Evolutionary conservation across 2,329 filamentous ascomycete genomes (phyloP).

Genomic region (Ophidiomyces ophidiicola): DNA sequence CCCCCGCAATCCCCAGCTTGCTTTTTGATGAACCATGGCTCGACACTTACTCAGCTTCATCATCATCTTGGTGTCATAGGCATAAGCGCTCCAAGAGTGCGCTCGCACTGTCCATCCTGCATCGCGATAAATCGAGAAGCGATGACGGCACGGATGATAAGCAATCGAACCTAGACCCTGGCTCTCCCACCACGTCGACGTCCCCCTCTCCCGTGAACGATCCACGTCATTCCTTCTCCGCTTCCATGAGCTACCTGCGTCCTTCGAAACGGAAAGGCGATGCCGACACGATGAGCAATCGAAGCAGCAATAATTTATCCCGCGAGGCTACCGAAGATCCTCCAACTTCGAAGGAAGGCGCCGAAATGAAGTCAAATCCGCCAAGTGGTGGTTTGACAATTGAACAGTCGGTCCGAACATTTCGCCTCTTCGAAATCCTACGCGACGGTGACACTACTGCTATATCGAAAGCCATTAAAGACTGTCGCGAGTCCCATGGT

Average conservation of each 20-base stretch:
- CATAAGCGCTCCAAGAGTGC: conserved; percentile 45
- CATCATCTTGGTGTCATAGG: conserved; percentile 17
- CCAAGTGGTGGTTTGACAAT: conserved; percentile 21
- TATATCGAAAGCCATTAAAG: conserved; percentile 67
- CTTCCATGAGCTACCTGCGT: conserved; percentile 22
- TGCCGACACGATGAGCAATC: conserved; percentile 6
- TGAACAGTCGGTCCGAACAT: conserved; percentile 88
- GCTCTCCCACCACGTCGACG: conserved; percentile 21
- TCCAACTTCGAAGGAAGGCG: conserved; percentile 19
- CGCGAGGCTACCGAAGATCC: conserved; percentile 21
- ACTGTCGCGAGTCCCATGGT: conserved; percentile 43
- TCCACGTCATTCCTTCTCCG: conserved; percentile 19
- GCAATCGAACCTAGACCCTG: conserved; percentile 14
- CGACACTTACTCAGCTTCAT: conserved; percentile 15
- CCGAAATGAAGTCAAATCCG: conserved; percentile 25
- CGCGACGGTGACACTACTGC: conserved; percentile 80
- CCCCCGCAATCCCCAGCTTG: conserved; percentile 5
- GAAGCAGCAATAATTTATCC: conserved; percentile 12
- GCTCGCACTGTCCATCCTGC: conserved; percentile 43
- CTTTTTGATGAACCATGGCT: conserved; percentile 17
- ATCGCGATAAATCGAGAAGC: conserved; percentile 40
- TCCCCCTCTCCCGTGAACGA: conserved; percentile 20
- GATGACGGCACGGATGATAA: conserved; percentile 28
- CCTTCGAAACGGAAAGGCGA: conserved; percentile 24
- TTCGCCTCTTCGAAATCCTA: conserved; percentile 84